Conservation (phyloP, 176 grass and related monocot genomes). For the Echinochloa phyllopogon region DNA sequence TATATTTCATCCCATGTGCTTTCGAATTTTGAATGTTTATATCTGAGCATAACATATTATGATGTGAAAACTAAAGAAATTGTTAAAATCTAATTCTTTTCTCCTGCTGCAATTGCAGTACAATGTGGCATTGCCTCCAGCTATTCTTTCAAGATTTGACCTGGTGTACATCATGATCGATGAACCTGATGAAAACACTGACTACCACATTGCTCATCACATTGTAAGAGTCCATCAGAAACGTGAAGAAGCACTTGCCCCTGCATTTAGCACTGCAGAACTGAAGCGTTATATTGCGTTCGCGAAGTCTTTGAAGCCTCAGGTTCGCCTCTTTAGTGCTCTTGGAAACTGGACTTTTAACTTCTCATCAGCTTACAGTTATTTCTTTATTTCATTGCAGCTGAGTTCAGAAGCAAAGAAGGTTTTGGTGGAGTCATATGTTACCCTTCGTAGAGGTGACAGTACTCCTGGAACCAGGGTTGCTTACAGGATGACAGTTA, state of each 20-base stretch:
- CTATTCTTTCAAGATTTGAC: conserved; percentile 99
- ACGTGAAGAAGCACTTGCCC: conserved; percentile 87
- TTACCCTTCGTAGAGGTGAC: conserved; percentile 82
- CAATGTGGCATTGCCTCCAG: conserved; percentile 93
- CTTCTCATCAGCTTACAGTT: conserved; percentile 38
- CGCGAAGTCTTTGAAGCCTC: conserved; percentile 87
- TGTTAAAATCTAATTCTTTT: conserved; percentile 39
- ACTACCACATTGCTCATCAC: conserved; percentile 99
- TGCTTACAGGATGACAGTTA: conserved; percentile 97
- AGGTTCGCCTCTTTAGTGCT: conserved; percentile 57
- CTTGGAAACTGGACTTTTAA: not conserved
- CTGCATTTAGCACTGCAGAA: conserved; percentile 84
- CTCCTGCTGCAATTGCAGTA: conserved; percentile 64
- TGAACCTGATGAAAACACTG: conserved; percentile 96
- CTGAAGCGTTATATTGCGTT: conserved; percentile 91
- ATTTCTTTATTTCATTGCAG: conserved; percentile 55
- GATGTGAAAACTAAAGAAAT: conserved; percentile 24
- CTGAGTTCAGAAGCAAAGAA: conserved; percentile 88
- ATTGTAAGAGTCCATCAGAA: conserved; percentile 99
- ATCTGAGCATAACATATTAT: conserved; percentile 20
- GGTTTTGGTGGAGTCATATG: conserved; percentile 87
- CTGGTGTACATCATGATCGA: conserved; percentile 99
- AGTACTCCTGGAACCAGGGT: conserved; percentile 95
- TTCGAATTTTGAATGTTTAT: not conserved
- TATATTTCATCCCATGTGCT: not conserved